Conservation (phyloP, 495 filamentous ascomycete species). For the Astrocystis sublimbata region DNA sequence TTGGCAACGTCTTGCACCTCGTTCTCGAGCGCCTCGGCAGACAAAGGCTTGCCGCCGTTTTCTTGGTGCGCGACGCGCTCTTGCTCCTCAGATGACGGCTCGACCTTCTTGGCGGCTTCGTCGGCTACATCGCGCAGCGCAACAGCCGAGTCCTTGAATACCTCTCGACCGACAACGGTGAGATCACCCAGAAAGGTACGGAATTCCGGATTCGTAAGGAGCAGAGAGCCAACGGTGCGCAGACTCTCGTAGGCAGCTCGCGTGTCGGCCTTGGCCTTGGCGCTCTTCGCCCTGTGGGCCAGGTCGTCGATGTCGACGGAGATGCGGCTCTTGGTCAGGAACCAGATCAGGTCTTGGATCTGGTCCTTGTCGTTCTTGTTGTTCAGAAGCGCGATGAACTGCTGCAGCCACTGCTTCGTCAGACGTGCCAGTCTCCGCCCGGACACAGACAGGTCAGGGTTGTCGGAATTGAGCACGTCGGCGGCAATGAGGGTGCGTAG, state of each 20-base stretch:
- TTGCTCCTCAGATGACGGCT: conserved; percentile 64
- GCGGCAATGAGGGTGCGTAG: conserved; percentile 76
- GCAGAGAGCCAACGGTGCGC: conserved; percentile 76
- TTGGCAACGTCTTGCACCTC: conserved; percentile 65
- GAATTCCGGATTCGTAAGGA: conserved; percentile 89
- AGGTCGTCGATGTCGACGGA: conserved; percentile 69
- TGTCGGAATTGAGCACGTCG: conserved; percentile 75
- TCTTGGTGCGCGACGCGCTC: conserved; percentile 59
- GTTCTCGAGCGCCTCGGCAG: conserved; percentile 59
- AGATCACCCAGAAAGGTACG: conserved; percentile 84
- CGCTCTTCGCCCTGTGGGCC: conserved; percentile 58
- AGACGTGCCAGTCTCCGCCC: conserved; percentile 73
- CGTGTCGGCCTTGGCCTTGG: conserved; percentile 74
- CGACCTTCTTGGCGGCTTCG: conserved; percentile 67
- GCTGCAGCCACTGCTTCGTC: conserved; percentile 66
- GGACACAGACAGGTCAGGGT: conserved; percentile 72
- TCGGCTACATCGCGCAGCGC: conserved; percentile 71
- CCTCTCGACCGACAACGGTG: conserved; percentile 73
- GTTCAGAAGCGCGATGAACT: conserved; percentile 73
- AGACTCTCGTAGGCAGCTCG: conserved; percentile 82
- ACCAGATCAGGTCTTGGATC: conserved; percentile 92
- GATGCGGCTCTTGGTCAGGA: conserved; percentile 67
- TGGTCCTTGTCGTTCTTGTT: conserved; percentile 85
- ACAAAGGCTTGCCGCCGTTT: conserved; percentile 49
- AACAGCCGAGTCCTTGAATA: conserved; percentile 84